Percentiles rank a stretch among this genome's conserved stretches.
Evolutionary conservation across 1,284 basidiomycete species (phyloP).

Genomic region (Tilletia setariae): DNA sequence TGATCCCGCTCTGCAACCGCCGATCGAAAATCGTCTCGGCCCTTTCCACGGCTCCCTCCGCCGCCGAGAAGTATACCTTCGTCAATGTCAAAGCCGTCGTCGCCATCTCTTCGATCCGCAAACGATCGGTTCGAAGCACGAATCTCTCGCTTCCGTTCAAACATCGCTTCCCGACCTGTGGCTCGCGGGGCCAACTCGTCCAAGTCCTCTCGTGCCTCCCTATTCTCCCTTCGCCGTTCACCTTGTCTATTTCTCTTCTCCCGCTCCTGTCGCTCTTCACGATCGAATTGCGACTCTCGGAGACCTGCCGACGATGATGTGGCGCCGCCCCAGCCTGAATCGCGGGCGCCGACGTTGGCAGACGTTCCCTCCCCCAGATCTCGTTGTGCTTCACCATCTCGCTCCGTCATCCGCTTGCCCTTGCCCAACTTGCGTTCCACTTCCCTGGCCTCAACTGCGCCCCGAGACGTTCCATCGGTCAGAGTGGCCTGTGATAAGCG

Average conservation of each 20-base stretch:
- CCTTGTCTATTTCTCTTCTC: slow-evolving; percentile 1
- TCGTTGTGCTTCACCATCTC: slow-evolving; percentile 11
- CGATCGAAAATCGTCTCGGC: slow-evolving; percentile 8
- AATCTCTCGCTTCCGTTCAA: slow-evolving; percentile 27
- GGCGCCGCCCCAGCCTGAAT: slow-evolving; percentile 22
- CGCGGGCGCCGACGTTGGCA: slow-evolving; percentile 15
- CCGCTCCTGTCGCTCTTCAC: slow-evolving; percentile 16
- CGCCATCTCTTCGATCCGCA: slow-evolving; percentile 26
- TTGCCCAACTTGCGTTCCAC: slow-evolving; percentile 24
- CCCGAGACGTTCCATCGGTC: slow-evolving; percentile 28
- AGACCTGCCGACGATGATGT: not conserved
- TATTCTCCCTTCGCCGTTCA: slow-evolving; percentile 10
- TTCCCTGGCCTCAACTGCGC: slow-evolving; percentile 30
- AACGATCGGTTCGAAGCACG: slow-evolving; percentile 30
- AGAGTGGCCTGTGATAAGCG: slow-evolving; percentile 25
- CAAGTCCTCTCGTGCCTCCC: slow-evolving; percentile 12
- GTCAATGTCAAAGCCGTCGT: slow-evolving; percentile 38
- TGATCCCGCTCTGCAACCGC: slow-evolving; percentile 12
- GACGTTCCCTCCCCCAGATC: not conserved
- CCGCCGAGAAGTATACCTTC: slow-evolving; percentile 28
- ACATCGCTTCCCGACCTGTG: slow-evolving; percentile 35
- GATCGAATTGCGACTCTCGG: slow-evolving; percentile 19
- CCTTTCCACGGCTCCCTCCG: not conserved
- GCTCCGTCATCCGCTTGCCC: not conserved
- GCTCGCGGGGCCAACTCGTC: slow-evolving; percentile 29